A percentile compares a stretch with the other conserved stretches of the same genome.
Conservation (phyloP, 768 basidiomycete species). For the Galerina sulciceps region DNA sequence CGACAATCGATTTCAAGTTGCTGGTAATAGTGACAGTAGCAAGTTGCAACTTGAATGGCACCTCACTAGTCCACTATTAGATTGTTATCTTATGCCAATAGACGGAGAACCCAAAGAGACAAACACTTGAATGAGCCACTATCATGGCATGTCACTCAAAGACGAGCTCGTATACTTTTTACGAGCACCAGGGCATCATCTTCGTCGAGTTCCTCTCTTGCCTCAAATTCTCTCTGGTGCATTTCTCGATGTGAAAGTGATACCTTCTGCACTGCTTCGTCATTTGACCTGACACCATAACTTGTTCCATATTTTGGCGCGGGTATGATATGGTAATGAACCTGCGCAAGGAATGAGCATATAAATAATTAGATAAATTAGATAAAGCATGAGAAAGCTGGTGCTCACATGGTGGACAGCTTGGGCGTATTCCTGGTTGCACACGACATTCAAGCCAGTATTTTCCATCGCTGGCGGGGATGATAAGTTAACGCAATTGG, state of each 20-base stretch:
- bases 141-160: no score
- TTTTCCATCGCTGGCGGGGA: slow-evolving; percentile 55
- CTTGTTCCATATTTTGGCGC: slow-evolving; percentile 52
- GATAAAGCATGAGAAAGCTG: not conserved
- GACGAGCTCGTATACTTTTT: slow-evolving; percentile 19
- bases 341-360: slow-evolving; percentile 39
- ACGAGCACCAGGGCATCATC: slow-evolving; percentile 52
- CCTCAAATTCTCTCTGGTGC: slow-evolving; percentile 63
- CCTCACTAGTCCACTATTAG: no score
- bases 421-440: slow-evolving; percentile 84
- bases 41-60: no score
- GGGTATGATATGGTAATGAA: slow-evolving; percentile 79
- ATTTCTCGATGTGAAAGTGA: slow-evolving; percentile 53
- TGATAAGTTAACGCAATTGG: not conserved
- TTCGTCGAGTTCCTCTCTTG: slow-evolving; percentile 61
- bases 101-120: no score
- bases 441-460: slow-evolving; percentile 75
- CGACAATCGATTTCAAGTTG: no score
- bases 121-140: no score
- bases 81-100: no score
- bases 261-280: slow-evolving; percentile 10
- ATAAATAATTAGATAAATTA: no score
- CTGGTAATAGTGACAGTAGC: no score
- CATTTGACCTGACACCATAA: slow-evolving; percentile 10
- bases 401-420: slow-evolving; percentile 72